These are phyloP conservation scores for Usnea hakonensis DNA, from an alignment of 495 filamentous ascomycete genomes.

Conservation along the genomic window DNA sequence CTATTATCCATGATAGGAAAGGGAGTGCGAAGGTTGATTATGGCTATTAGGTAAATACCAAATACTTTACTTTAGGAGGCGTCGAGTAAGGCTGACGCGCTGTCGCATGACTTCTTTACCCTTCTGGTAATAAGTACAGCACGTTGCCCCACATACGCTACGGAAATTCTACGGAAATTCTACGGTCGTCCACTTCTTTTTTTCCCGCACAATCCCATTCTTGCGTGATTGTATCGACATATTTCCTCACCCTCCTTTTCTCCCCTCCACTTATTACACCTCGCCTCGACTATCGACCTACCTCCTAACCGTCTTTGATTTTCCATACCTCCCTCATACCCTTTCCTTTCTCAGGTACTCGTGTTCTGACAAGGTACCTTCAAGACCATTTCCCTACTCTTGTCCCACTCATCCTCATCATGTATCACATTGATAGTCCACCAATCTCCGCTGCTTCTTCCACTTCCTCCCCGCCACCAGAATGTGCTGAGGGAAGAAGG, in stretches of 20 bases:
- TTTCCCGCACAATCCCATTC: neutral
- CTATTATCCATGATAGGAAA: neutral
- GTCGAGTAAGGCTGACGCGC: neutral
- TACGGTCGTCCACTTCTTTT: neutral
- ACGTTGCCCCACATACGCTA: constrained; percentile 4
- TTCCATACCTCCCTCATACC: neutral
- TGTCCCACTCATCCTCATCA: constrained; percentile 3
- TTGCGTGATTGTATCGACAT: neutral
- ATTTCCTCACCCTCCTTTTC: neutral
- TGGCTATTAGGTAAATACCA: no score
- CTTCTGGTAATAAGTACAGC: no score
- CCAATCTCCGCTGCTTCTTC: constrained; percentile 5
- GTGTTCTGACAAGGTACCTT: neutral
- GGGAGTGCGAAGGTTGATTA: neutral
- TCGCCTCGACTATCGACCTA: no score
- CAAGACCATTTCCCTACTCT: neutral
- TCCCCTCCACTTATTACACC: neutral
- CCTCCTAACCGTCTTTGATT: neutral
- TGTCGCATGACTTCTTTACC: neutral
- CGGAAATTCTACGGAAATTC: neutral
- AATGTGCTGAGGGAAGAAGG: constrained; percentile 27
- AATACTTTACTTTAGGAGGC: neutral
- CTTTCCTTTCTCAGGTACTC: neutral
- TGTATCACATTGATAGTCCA: constrained; percentile 9
- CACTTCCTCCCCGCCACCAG: constrained; percentile 16